A percentile compares a stretch with the other conserved stretches of the same genome.
These are phyloP conservation scores for Ramaria rubella DNA, from an alignment of 768 basidiomycete species.

Conservation along the genomic window DNA sequence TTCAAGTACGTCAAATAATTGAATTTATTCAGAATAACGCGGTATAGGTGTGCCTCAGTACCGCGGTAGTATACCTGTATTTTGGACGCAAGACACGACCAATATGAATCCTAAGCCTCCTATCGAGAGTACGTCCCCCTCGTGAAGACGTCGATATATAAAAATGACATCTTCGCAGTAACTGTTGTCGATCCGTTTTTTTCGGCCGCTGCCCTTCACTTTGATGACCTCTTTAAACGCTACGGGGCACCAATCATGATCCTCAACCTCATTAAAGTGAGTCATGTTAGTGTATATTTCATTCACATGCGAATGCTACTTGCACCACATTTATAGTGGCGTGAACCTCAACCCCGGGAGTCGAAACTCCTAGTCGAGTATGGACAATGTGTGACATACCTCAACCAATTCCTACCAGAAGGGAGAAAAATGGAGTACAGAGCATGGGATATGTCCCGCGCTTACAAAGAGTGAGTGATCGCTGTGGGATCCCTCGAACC, in stretches of 20 bases:
- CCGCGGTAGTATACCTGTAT: constrained; percentile 91
- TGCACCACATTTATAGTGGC: constrained; percentile 9
- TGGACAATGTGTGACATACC: constrained; percentile 82
- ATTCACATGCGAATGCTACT: not conserved
- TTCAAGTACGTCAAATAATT: constrained; percentile 50
- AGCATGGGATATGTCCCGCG: constrained; percentile 94
- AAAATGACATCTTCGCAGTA: constrained; percentile 41
- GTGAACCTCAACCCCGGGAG: constrained; percentile 60
- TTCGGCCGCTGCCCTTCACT: constrained; percentile 86
- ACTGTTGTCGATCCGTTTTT: constrained; percentile 94
- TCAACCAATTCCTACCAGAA: constrained; percentile 90
- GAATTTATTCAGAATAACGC: not conserved
- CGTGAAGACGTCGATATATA: constrained; percentile 9
- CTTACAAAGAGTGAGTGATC: constrained; percentile 78
- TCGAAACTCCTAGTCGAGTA: constrained; percentile 88
- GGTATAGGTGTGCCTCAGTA: constrained; percentile 43
- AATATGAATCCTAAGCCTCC: constrained; percentile 91
- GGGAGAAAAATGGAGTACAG: constrained; percentile 85
- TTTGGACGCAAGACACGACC: constrained; percentile 92
- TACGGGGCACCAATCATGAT: constrained; percentile 89
- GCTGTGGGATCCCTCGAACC: constrained; percentile 9
- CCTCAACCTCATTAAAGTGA: constrained; percentile 89
- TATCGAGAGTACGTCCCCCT: constrained; percentile 71
- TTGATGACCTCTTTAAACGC: constrained; percentile 81
- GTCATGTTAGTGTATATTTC: constrained; percentile 49